Percentiles rank a stretch among this genome's conserved stretches.
Conservation (phyloP, 2,329 filamentous ascomycete species). For the Mariannaea elegans region DNA sequence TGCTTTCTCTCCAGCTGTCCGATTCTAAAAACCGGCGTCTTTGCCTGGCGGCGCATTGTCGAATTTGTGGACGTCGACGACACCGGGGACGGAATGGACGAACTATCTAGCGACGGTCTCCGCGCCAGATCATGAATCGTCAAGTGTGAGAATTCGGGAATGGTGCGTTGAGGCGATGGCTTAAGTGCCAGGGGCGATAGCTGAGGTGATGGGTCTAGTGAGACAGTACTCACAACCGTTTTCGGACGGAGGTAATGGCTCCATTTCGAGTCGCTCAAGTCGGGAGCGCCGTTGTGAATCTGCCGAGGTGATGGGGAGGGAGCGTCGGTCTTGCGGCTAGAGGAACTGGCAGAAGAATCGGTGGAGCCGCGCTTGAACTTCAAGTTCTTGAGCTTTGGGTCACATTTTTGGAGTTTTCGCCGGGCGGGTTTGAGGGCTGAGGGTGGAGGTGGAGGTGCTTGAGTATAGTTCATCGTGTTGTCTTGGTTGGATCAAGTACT, state of each 20-base stretch:
- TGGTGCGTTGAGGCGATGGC: slow-evolving; percentile 30
- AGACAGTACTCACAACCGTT: slow-evolving; percentile 28
- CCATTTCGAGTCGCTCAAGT: slow-evolving; percentile 43
- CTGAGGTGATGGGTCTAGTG: slow-evolving; percentile 23
- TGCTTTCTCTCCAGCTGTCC: slow-evolving; percentile 56
- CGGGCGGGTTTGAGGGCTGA: slow-evolving; percentile 37
- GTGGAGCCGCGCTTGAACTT: slow-evolving; percentile 39
- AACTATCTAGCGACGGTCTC: slow-evolving; percentile 38
- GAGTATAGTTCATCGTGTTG: slow-evolving; percentile 1
- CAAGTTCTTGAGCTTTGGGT: slow-evolving; percentile 39
- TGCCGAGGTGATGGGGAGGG: slow-evolving; percentile 32
- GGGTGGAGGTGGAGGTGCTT: slow-evolving; percentile 14
- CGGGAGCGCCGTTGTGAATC: slow-evolving; percentile 34
- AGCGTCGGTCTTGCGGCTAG: slow-evolving; percentile 26
- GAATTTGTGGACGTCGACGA: slow-evolving; percentile 44
- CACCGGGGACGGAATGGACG: slow-evolving; percentile 45
- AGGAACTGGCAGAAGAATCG: slow-evolving; percentile 34
- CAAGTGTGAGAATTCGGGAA: slow-evolving; percentile 40
- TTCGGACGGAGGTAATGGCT: slow-evolving; percentile 39
- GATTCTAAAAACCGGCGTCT: slow-evolving; percentile 60
- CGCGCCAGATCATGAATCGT: slow-evolving; percentile 28
- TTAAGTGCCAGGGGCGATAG: slow-evolving; percentile 28
- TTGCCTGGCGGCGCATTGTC: slow-evolving; percentile 56
- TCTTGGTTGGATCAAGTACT: too few species aligned
- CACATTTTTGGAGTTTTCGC: slow-evolving; percentile 45